These are phyloP conservation scores for Leishmania tropica DNA, from an alignment of 208 protist genomes.

Conservation along the genomic window DNA sequence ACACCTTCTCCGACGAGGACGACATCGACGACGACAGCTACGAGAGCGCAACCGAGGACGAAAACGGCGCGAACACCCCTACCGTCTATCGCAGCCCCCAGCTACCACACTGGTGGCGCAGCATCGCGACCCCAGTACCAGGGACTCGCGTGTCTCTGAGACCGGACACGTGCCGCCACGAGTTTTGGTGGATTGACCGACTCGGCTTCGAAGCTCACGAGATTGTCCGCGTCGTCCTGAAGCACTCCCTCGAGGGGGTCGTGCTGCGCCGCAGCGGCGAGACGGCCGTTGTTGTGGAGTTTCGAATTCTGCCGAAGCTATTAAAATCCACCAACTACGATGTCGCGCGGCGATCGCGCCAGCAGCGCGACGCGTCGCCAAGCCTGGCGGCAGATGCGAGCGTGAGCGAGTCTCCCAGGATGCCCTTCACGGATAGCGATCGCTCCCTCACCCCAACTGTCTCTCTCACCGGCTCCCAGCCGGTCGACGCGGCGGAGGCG, in stretches of 20 bases:
- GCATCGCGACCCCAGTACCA: slow-evolving; percentile 22
- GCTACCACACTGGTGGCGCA: slow-evolving; percentile 38
- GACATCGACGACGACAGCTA: slow-evolving; percentile 14
- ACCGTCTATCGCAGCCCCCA: slow-evolving; percentile 26
- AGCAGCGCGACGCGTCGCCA: background rate
- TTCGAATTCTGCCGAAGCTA: slow-evolving; percentile 10
- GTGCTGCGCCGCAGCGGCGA: slow-evolving; percentile 26
- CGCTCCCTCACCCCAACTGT: background rate
- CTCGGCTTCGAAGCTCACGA: slow-evolving; percentile 36
- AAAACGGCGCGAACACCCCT: slow-evolving; percentile 23
- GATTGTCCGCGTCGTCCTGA: slow-evolving; percentile 21
- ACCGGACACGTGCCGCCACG: slow-evolving; percentile 15
- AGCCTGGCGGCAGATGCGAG: background rate
- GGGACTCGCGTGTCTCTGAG: slow-evolving; percentile 25
- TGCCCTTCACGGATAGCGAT: background rate
- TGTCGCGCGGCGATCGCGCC: background rate
- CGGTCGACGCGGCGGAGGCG: background rate
- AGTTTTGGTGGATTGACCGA: slow-evolving; percentile 41
- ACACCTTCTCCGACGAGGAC: background rate
- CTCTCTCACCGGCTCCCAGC: background rate
- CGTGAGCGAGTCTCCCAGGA: slow-evolving; percentile 1
- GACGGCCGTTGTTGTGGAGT: slow-evolving; percentile 29
- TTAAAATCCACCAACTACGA: slow-evolving; percentile 20
- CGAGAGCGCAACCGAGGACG: slow-evolving; percentile 12
- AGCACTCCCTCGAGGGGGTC: slow-evolving; percentile 20